Base-by-base conservation (phyloP, 495 filamentous ascomycete genomes). In the Lasiosphaeriaceae sp. region DNA sequence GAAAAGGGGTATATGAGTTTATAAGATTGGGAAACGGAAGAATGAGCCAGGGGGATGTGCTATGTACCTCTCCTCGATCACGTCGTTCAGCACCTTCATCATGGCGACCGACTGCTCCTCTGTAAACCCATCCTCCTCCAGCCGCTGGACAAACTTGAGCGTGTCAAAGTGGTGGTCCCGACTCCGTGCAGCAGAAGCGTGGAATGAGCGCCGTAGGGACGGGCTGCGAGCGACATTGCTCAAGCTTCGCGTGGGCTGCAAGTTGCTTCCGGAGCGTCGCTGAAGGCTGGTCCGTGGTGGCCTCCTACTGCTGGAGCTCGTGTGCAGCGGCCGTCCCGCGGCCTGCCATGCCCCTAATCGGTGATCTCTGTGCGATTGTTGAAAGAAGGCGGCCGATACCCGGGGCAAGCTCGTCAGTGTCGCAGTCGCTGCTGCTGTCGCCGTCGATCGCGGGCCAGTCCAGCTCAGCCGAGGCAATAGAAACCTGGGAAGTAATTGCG, bases 151-250 rank as follows among this genome's bases (percentile, higher is more conserved):
- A 69, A 97, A 96, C 73, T 96, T 96, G 53, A 99, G 80, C 0
- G 94, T 99, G 74, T 99, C 94, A 61, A 99, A 99, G 71, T 99
- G 94, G 72, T 99, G 94, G 66, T 96, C 92, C 34, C 86, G 80
- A 7, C 68, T 66, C 52, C 71, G 82, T 6, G 70, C 61, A 1
- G 83, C 71, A 0, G 88, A 87, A 11, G 85, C 80, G 68, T 89
- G 88, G 72, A 98, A 97, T n/a, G 76, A 65, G 31, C 82, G 71
- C 19, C 69, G 61, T 14, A 74, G 56, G 52, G 20, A 29, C 7
- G 45, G 69, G 56, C 66, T 61, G 47, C 56, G 63, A 29, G 60
- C 60, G 47, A 70, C 50, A 23, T 2, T 59, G 47, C 39, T 17
- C 39, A 43, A 43, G 39, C 39, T 43, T 47, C 50, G 9, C 9